Conservation (phyloP, 2,329 filamentous ascomycete genomes). For the Mycosphaerella sp. region DNA sequence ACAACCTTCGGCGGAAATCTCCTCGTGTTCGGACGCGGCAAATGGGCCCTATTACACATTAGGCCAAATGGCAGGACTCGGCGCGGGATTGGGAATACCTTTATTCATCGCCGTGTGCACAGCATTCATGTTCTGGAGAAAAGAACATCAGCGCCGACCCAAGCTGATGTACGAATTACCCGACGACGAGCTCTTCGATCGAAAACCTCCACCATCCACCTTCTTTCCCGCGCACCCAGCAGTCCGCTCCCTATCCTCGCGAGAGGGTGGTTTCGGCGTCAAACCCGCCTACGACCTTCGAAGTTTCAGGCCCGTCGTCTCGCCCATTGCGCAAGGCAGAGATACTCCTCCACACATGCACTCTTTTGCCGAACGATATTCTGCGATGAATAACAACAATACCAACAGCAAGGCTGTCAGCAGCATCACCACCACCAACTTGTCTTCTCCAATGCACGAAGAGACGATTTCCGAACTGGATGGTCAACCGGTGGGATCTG, state of each 20-base stretch:
- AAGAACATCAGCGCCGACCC: constrained; percentile 19
- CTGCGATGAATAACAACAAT: constrained; percentile 6
- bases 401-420: no score
- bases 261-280: neutral
- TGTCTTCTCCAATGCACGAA: neutral
- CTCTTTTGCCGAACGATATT: constrained; percentile 9
- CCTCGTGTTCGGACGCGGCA: constrained; percentile 1
- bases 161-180: constrained; percentile 32
- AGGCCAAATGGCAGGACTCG: constrained; percentile 28
- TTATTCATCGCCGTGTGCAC: constrained; percentile 25
- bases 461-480: constrained; percentile 8
- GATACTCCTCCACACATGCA: constrained; percentile 9
- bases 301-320: constrained; percentile 4
- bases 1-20: constrained; percentile 7
- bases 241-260: constrained; percentile 9
- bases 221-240: constrained; percentile 6
- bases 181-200: constrained; percentile 23
- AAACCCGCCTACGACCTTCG: neutral
- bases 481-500: constrained; percentile 12
- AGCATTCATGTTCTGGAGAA: constrained; percentile 21
- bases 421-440: no score
- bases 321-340: neutral
- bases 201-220: constrained; percentile 16
- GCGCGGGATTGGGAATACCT: constrained; percentile 27
- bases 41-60: constrained; percentile 17